Percentiles rank a stretch among this genome's conserved stretches.
Conservation (phyloP, 1,139 yeast species). For the Wickerhamomyces sp. region DNA sequence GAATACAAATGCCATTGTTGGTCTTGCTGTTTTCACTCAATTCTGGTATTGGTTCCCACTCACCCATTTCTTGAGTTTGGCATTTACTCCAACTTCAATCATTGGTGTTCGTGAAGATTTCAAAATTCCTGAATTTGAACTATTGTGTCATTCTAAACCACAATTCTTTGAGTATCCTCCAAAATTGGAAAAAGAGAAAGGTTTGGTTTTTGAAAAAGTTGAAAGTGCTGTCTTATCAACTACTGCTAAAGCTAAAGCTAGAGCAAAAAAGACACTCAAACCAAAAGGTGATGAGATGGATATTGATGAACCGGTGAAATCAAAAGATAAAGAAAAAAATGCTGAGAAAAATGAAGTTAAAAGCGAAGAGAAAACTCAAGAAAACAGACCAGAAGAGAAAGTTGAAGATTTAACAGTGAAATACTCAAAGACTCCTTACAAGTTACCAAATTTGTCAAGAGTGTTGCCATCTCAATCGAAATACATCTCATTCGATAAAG, state of each 20-base stretch:
- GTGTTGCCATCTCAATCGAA: slow-evolving; percentile 89
- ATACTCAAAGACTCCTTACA: slow-evolving; percentile 57
- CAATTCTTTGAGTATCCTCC: slow-evolving; percentile 89
- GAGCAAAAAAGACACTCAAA: slow-evolving; percentile 73
- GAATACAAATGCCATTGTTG: slow-evolving; percentile 87
- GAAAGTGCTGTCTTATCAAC: slow-evolving; percentile 94
- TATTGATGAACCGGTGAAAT: slow-evolving; percentile 30
- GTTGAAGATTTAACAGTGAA: slow-evolving; percentile 29
- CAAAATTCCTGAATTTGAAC: slow-evolving; percentile 78
- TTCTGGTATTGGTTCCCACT: slow-evolving; percentile 99
- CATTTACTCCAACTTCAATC: slow-evolving; percentile 89
- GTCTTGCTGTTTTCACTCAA: slow-evolving; percentile 83
- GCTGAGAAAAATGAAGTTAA: slow-evolving; percentile 25
- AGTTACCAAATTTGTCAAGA: slow-evolving; percentile 74
- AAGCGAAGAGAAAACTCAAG: slow-evolving; percentile 12
- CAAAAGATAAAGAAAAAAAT: slow-evolving; percentile 23
- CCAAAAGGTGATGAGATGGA: slow-evolving; percentile 30
- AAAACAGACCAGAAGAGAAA: slow-evolving; percentile 21
- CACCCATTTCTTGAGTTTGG: slow-evolving; percentile 85
- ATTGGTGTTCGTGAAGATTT: slow-evolving; percentile 85
- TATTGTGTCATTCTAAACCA: slow-evolving; percentile 77
- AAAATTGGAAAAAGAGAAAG: slow-evolving; percentile 72
- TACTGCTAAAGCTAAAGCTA: slow-evolving; percentile 85
- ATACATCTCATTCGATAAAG: slow-evolving; percentile 72
- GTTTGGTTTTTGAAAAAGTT: slow-evolving; percentile 82